Evolutionary conservation across 257 asterid genomes (phyloP), one percentile per base, ranked within the genome.

Genomic region (Craterostigma plantagineum): DNA sequence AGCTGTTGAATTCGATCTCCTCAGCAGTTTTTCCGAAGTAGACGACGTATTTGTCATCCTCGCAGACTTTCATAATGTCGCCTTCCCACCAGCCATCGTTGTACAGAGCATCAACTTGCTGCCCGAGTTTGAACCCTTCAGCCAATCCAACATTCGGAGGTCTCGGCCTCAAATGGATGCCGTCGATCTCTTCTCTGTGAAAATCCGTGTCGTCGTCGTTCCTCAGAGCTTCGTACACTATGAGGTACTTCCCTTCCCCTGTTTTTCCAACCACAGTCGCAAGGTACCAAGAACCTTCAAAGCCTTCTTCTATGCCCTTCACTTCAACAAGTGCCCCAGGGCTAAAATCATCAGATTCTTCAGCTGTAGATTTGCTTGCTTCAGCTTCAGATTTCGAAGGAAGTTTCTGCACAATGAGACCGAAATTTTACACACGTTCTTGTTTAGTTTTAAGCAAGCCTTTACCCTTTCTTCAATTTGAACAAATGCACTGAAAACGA

Each of bases 1-100:
- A 57, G 44, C 65, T 73, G 4, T 61, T 51, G 16, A 71, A 68
- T 46, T 23, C 52, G 11, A 65, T 14, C 13, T 50, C 56, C 52
- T 75, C 86, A 0, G 48, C 38, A n/a, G 61, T 39, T 17, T 15
- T 33, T 37, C 14, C 16, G 36, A 75, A 71, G 66, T 57, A 58
- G n/a, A 75, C 81, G 7, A 18, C 2, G 55, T 65, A 75, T 18
- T 51, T 55, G 11, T 48, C 65, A 1, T 54, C 62, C 36, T 40
- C 58, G 15, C 53, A 69, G 45, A 65, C 61, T 56, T 56, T 68
- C 4, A 62, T 51, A 42, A 75, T 37, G 34, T 35, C 60, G 27
- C 86, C 86, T 12, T 37, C 56, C 86, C 86, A 75, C 86, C 86
- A 75, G 46, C 71, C 63, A 15, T 63, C 81, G 35, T 63, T 56